These are phyloP conservation scores for Suillus subalutaceus DNA, from an alignment of 768 basidiomycete species.

Conservation along the genomic window DNA sequence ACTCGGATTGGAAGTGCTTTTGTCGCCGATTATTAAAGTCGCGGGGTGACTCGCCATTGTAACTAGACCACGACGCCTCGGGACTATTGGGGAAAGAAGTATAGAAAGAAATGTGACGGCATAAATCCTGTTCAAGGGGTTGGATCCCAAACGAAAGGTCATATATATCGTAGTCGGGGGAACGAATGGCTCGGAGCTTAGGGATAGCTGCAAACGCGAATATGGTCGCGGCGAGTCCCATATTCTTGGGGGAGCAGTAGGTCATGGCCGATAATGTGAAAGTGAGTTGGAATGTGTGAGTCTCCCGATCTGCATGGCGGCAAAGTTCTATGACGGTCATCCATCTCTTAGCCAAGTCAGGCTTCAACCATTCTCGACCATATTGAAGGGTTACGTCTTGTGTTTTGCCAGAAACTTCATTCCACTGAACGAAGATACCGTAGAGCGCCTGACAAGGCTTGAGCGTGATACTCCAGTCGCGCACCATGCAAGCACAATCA, in stretches of 20 bases:
- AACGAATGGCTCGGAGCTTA: conserved; percentile 10
- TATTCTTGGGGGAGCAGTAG: conserved; percentile 22
- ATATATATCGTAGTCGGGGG: conserved; percentile 14
- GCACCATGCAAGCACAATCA: conserved; percentile 10
- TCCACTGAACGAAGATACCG: neutral
- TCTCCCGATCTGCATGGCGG: conserved; percentile 8
- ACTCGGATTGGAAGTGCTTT: neutral
- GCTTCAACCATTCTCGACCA: conserved; percentile 24
- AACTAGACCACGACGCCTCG: conserved; percentile 3
- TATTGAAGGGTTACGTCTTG: conserved; percentile 14
- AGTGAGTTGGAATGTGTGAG: conserved; percentile 20
- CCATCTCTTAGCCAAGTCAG: conserved; percentile 24
- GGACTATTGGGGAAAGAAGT: conserved; percentile 10
- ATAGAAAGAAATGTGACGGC: neutral
- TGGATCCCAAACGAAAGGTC: conserved; percentile 11
- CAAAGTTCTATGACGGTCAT: conserved; percentile 28
- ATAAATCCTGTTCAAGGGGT: conserved; percentile 5
- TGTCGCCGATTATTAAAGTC: neutral
- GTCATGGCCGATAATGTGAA: conserved; percentile 35
- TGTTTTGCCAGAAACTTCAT: neutral
- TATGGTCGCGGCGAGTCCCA: conserved; percentile 27
- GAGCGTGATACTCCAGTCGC: conserved; percentile 2
- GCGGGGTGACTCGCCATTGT: neutral
- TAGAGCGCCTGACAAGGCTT: neutral
- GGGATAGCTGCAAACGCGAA: conserved; percentile 30